A percentile compares a stretch with the other conserved stretches of the same genome.
phyloP scores from a whole-genome alignment of 2,329 filamentous ascomycete genomes.

The Pezicula neosporulosa region DNA sequence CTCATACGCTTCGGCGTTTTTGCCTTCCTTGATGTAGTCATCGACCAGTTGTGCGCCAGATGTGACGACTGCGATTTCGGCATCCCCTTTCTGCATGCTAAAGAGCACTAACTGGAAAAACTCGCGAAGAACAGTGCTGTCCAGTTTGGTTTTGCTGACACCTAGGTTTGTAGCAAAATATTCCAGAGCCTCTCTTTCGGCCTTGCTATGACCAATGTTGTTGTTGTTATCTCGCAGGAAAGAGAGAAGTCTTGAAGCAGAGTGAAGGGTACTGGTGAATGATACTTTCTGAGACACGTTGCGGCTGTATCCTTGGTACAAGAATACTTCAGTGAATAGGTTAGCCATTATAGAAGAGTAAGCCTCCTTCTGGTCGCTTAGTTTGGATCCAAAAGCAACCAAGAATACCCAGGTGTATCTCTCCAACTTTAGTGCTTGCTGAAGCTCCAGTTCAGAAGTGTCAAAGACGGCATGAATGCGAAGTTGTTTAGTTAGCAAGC shows the following conservation, averaged over 20 bases:
- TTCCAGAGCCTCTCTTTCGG: conserved; percentile 29
- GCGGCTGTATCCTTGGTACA: conserved; percentile 35
- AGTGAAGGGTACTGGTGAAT: conserved; percentile 34
- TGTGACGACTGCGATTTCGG: conserved; percentile 35
- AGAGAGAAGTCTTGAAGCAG: conserved; percentile 19
- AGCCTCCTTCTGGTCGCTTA: conserved; percentile 30
- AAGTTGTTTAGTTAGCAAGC: conserved; percentile 42
- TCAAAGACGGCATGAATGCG: conserved; percentile 46
- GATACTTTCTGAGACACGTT: conserved; percentile 34
- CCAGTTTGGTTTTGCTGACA: conserved; percentile 25
- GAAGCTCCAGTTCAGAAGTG: conserved; percentile 29
- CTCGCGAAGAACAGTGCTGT: conserved; percentile 22
- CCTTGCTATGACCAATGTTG: conserved; percentile 32
- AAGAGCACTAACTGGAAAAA: conserved; percentile 13
- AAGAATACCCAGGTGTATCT: conserved; percentile 39
- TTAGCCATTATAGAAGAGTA: conserved; percentile 39
- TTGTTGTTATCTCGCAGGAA: conserved; percentile 33
- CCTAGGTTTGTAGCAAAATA: conserved; percentile 29
- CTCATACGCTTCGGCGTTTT: conserved; percentile 37
- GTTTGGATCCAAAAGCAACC: conserved; percentile 38
- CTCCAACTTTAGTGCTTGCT: conserved; percentile 25
- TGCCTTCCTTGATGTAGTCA: conserved; percentile 33
- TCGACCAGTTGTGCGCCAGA: conserved; percentile 29
- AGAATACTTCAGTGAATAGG: conserved; percentile 38
- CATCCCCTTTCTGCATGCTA: conserved; percentile 24